Evolutionary conservation across 2,329 filamentous ascomycete species (phyloP).

Genomic region (Biscogniauxia mediterranea): DNA sequence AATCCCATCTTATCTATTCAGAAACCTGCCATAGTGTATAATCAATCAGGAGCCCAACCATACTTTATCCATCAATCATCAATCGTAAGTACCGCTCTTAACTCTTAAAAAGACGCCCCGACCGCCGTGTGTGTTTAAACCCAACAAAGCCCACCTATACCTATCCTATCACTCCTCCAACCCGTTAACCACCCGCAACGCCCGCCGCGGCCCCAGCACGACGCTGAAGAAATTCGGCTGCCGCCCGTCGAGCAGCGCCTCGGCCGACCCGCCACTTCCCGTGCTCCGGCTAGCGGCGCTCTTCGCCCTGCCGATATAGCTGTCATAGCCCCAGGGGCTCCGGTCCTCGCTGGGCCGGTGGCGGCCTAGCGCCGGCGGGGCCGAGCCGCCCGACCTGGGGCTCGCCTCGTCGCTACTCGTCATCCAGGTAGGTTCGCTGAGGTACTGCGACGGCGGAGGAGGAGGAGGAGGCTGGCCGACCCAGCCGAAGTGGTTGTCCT

Average conservation of each 20-base stretch:
- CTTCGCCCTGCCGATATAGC: conserved; percentile 22
- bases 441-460: not conserved
- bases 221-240: conserved; percentile 73
- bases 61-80: not conserved
- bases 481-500: conserved; percentile 28
- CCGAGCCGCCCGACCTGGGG: conserved; percentile 21
- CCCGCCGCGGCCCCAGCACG: conserved; percentile 65
- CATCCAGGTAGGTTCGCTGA: conserved; percentile 23
- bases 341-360: conserved; percentile 30
- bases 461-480: conserved; percentile 19
- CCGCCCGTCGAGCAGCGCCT: conserved; percentile 42
- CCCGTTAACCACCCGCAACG: conserved; percentile 65
- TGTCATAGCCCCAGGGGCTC: conserved; percentile 23
- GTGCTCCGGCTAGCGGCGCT: conserved; percentile 37
- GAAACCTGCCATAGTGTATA: no score
- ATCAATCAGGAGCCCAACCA: not conserved
- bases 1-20: no score
- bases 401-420: conserved; percentile 22
- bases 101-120: no score
- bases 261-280: conserved; percentile 35
- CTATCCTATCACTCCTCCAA: conserved; percentile 35
- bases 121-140: no score
- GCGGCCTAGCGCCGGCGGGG: conserved; percentile 1
- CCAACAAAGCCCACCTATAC: no score
- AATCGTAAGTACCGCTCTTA: no score